phyloP scores from a whole-genome alignment of 768 basidiomycete genomes.

The Butyriboletus loyo region DNA sequence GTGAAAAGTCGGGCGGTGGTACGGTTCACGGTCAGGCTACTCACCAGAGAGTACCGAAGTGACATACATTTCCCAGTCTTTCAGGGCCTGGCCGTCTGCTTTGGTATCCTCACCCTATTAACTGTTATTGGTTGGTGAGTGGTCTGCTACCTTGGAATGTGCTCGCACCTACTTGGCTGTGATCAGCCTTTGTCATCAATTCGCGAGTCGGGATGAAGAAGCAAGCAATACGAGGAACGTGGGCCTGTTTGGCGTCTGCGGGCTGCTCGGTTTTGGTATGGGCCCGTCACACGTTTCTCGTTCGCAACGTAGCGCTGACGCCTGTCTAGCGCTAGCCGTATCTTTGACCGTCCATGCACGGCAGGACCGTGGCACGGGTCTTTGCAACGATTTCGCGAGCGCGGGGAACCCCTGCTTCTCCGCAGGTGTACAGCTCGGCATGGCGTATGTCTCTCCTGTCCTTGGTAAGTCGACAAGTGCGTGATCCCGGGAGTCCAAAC shows the following conservation, averaged over 20 bases:
- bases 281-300: background rate
- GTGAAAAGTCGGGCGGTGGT: conserved; percentile 24
- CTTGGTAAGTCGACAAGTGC: conserved; percentile 22
- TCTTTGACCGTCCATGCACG: conserved; percentile 30
- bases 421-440: conserved; percentile 22
- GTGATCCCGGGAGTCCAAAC: background rate
- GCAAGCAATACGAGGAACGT: conserved; percentile 24
- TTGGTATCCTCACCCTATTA: conserved; percentile 10
- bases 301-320: background rate
- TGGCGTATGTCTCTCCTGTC: conserved; percentile 30
- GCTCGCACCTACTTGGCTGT: background rate
- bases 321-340: conserved; percentile 13
- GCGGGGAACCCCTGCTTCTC: conserved; percentile 17
- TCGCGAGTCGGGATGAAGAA: conserved; percentile 12
- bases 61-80: conserved; percentile 15
- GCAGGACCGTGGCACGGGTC: conserved; percentile 9
- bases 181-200: conserved; percentile 17
- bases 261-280: conserved; percentile 21
- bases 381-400: conserved; percentile 32
- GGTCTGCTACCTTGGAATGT: background rate
- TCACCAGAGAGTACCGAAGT: background rate
- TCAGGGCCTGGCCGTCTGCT: conserved; percentile 15
- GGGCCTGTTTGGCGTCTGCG: conserved; percentile 18
- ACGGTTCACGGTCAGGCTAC: background rate
- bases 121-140: conserved; percentile 22